phyloP scores from a whole-genome alignment of 805 yeast species.

The Candida easanensis region DNA sequence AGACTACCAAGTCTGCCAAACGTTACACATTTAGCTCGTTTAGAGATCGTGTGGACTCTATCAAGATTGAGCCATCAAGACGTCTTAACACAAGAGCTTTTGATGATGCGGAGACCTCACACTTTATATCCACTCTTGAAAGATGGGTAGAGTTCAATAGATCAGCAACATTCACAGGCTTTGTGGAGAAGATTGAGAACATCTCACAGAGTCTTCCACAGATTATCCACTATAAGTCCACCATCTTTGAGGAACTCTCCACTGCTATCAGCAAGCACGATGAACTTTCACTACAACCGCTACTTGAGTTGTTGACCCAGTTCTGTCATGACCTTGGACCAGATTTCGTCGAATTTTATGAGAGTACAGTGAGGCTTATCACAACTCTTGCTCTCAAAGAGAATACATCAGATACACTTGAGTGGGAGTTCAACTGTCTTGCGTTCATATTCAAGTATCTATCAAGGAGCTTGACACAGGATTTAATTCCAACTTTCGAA shows the following conservation, averaged over 20 bases:
- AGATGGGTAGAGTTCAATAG: conserved; percentile 89
- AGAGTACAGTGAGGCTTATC: conserved; percentile 47
- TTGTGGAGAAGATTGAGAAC: conserved; percentile 52
- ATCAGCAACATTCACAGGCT: conserved; percentile 65
- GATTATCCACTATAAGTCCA: conserved; percentile 64
- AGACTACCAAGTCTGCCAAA: conserved; percentile 47
- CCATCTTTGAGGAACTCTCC: conserved; percentile 54
- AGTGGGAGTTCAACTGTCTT: conserved; percentile 79
- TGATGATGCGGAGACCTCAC: conserved; percentile 73
- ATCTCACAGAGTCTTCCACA: conserved; percentile 74
- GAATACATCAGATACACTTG: conserved; percentile 58
- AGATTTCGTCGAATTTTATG: conserved; percentile 76
- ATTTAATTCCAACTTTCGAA: conserved; percentile 67
- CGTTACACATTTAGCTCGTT: conserved; percentile 71
- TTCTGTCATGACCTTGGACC: conserved; percentile 91
- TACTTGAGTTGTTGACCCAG: conserved; percentile 76
- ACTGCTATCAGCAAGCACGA: conserved; percentile 54
- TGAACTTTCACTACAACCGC: conserved; percentile 70
- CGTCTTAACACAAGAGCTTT: conserved; percentile 56
- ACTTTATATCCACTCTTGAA: conserved; percentile 71
- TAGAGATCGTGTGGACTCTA: conserved; percentile 76
- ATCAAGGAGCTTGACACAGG: conserved; percentile 57
- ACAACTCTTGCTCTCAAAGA: conserved; percentile 47
- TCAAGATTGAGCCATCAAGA: conserved; percentile 75
- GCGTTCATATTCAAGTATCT: conserved; percentile 90